Conservation (phyloP, 2,329 filamentous ascomycete genomes). For the Trichoderma hamatum region DNA sequence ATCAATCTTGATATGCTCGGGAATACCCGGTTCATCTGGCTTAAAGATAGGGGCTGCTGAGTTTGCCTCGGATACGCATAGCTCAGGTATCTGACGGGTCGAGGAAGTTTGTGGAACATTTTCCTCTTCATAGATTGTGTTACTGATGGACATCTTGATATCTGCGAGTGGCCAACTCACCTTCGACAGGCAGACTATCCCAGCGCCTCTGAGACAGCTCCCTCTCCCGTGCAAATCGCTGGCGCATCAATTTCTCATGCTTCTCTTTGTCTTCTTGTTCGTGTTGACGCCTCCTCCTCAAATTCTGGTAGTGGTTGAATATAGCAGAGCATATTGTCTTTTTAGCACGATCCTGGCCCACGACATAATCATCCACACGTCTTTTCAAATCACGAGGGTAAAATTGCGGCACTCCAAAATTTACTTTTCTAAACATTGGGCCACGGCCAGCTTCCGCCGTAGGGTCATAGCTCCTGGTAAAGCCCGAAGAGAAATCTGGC, state of each 20-base stretch:
- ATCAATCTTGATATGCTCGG: constrained; percentile 72
- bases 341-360: constrained; percentile 93
- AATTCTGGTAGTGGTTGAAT: constrained; percentile 93
- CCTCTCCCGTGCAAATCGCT: constrained; percentile 71
- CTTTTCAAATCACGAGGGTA: constrained; percentile 77
- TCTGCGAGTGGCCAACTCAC: constrained; percentile 48
- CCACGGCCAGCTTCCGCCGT: constrained; percentile 55
- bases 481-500: constrained; percentile 59
- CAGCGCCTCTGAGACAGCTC: constrained; percentile 56
- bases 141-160: not conserved
- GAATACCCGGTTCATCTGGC: constrained; percentile 49
- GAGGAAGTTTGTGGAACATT: constrained; percentile 56
- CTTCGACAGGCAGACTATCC: constrained; percentile 76
- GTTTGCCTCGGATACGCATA: constrained; percentile 37
- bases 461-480: constrained; percentile 63
- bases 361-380: constrained; percentile 92
- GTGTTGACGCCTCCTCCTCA: constrained; percentile 76
- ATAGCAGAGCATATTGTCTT: constrained; percentile 91
- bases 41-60: constrained; percentile 50
- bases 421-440: constrained; percentile 62
- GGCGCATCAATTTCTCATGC: constrained; percentile 68
- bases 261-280: constrained; percentile 65
- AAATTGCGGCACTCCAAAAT: constrained; percentile 63
- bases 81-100: constrained; percentile 47
- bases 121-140: constrained; percentile 49